Evolutionary conservation across 1,284 basidiomycete species (phyloP).

Genomic region (Stygiomarasmius scandens): DNA sequence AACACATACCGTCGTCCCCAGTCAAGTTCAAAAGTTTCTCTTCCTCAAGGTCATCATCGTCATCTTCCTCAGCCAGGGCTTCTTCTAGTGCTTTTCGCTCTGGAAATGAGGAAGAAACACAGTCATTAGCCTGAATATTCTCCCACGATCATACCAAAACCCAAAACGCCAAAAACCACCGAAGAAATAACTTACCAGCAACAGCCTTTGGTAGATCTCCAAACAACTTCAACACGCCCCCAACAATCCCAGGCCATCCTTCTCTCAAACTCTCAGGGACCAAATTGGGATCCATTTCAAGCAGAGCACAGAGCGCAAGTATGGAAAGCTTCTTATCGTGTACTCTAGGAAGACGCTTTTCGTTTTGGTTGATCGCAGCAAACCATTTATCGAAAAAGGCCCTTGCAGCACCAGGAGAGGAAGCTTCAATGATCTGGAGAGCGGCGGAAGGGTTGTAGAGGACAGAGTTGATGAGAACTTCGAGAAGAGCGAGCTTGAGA

Average conservation of each 20-base stretch:
- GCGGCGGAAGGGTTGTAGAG: conserved; percentile 83
- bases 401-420: conserved; percentile 59
- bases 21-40: conserved; percentile 68
- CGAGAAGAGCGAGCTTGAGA: conserved; percentile 77
- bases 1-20: conserved; percentile 65
- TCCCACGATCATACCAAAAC: too few relatives aligned
- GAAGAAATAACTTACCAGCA: conserved; percentile 43
- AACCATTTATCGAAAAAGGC: conserved; percentile 85
- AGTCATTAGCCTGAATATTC: too few relatives aligned
- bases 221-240: conserved; percentile 71
- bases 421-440: conserved; percentile 73
- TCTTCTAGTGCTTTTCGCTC: conserved; percentile 71
- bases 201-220: conserved; percentile 76
- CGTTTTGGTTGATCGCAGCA: conserved; percentile 58
- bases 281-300: conserved; percentile 63
- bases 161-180: conserved; percentile 25
- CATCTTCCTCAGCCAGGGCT: conserved; percentile 59
- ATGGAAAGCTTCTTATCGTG: conserved; percentile 90
- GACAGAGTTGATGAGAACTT: conserved; percentile 84
- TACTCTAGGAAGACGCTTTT: conserved; percentile 72
- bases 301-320: conserved; percentile 71
- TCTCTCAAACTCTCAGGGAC: conserved; percentile 64
- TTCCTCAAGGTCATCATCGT: conserved; percentile 61
- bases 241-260: conserved; percentile 77
- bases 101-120: conserved; percentile 27